These are phyloP conservation scores for Aureobasidium mangrovei DNA, from an alignment of 2,329 filamentous ascomycete genomes.

Conservation along the genomic window DNA sequence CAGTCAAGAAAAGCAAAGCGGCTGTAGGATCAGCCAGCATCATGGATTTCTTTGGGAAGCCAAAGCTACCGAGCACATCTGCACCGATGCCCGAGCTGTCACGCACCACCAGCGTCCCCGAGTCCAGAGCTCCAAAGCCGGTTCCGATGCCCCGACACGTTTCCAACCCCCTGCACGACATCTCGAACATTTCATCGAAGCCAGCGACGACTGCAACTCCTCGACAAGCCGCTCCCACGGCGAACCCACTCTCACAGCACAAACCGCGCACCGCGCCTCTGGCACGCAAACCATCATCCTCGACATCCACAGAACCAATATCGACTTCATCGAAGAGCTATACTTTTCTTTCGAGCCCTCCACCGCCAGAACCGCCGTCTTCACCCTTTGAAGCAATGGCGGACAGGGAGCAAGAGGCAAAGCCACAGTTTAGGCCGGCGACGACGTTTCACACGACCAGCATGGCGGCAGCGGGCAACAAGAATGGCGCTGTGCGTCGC, in stretches of 20 bases:
- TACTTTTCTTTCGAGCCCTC: constrained; percentile 37
- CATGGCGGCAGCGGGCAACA: constrained; percentile 26
- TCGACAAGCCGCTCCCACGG: constrained; percentile 3
- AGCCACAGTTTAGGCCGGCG: constrained; percentile 27
- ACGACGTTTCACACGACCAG: constrained; percentile 38
- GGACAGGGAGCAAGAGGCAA: background rate
- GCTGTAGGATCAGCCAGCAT: constrained; percentile 42
- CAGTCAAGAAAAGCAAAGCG: constrained; percentile 29
- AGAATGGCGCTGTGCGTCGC: constrained; percentile 28
- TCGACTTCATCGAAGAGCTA: constrained; percentile 36
- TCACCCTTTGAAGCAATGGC: constrained; percentile 17
- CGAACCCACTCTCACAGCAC: constrained; percentile 15
- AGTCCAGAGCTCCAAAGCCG: background rate
- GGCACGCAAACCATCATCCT: constrained; percentile 24
- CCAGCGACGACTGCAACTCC: constrained; percentile 8
- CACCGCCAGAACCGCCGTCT: constrained; percentile 22
- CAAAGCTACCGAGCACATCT: background rate
- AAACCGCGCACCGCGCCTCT: constrained; percentile 27
- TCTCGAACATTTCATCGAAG: constrained; percentile 24
- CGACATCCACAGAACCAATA: constrained; percentile 15
- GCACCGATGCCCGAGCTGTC: constrained; percentile 3
- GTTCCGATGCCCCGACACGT: background rate
- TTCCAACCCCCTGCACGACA: constrained; percentile 23
- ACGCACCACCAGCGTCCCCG: constrained; percentile 6
- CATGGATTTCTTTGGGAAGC: constrained; percentile 42